Percentiles rank a stretch among this genome's conserved stretches.
These are phyloP conservation scores for Fusarium fujikuroi DNA, from an alignment of 2,329 filamentous ascomycete species.

Conservation along the genomic window DNA sequence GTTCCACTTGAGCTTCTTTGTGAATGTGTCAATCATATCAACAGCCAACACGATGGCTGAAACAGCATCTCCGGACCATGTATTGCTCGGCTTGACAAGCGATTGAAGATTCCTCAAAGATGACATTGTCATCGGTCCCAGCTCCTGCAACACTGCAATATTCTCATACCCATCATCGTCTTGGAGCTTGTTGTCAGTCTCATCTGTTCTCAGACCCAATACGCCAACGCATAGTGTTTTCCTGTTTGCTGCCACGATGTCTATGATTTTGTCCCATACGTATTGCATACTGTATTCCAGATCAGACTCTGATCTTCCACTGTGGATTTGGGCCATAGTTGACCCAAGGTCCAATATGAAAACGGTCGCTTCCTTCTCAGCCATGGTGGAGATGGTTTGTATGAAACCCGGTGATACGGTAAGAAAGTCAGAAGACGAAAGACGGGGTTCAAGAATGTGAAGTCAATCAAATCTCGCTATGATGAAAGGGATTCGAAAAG, in stretches of 20 bases:
- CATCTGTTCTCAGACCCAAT: conserved; percentile 83
- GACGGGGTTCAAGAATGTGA: background rate
- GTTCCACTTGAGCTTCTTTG: conserved; percentile 83
- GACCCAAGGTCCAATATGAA: conserved; percentile 90
- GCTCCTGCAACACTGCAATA: conserved; percentile 81
- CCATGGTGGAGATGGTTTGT: conserved; percentile 67
- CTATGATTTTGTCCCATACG: conserved; percentile 89
- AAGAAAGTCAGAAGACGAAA: background rate
- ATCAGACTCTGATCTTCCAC: conserved; percentile 79
- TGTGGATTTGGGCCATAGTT: conserved; percentile 80
- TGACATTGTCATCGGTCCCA: conserved; percentile 70
- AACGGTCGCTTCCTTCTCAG: conserved; percentile 90
- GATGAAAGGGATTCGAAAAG: background rate
- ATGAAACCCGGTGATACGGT: background rate
- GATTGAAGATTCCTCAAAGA: conserved; percentile 73
- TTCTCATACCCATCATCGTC: conserved; percentile 81
- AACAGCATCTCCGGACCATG: conserved; percentile 80
- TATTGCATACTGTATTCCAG: conserved; percentile 92
- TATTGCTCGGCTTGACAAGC: conserved; percentile 73
- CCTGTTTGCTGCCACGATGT: conserved; percentile 73
- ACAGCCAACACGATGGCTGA: conserved; percentile 89
- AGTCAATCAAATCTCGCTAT: background rate
- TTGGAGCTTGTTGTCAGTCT: conserved; percentile 74
- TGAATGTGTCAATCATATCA: conserved; percentile 83
- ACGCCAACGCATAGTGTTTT: conserved; percentile 80